Base-by-base conservation (phyloP, 2,329 filamentous ascomycete species). In the Aureobasidium sp. region DNA sequence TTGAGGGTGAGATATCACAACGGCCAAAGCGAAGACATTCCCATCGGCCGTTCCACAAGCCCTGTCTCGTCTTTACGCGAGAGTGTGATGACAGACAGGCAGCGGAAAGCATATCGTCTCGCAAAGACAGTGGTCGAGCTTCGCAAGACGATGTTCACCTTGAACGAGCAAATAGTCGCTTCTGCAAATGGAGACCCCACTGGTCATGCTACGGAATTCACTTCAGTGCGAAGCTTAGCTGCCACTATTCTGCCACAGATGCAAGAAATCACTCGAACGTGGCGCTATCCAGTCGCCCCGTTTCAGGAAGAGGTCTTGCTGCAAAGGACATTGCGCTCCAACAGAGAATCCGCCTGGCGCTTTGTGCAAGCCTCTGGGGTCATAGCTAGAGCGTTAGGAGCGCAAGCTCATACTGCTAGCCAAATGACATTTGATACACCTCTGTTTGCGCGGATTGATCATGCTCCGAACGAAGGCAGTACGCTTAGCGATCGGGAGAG, bases 301-400 rank as follows among this genome's bases (percentile, higher is more conserved):
- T 72, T 74, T 12, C 71, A 73, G 2, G 77, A 82, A 26, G 79
- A 82, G 42, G 79, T 87, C 12, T 69, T 73, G 12, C 70, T 82
- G 7, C 83, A 87, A 66, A 80, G 82, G 66, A 80, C 79, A 9
- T 74, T 86, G 27, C 81, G 84, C 36, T 77, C 78, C 34, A 78
- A 82, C 65, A 80, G 84, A 42, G 80, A 83, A 64, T 76, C 81
- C 20, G 77, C 79, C 36, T 80, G 82, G 69, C 79, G 84, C 62
- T 87, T 87, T 68, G 80, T 86, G 1, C 85, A 87, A 71, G 84
- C 83, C 47, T 77, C 82, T 41, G 85, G 84, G 29, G 83, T 81
- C 3, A 71, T 87, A 20, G 76, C 83, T 17, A 75, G 80, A 56
- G 78, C 79, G 1, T 73, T 87, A n/a, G 83, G 82, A 26, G 82